Evolutionary conservation across 768 basidiomycete genomes (phyloP), one percentile per base, ranked within the genome.

Genomic region (Suillus subluteus): DNA sequence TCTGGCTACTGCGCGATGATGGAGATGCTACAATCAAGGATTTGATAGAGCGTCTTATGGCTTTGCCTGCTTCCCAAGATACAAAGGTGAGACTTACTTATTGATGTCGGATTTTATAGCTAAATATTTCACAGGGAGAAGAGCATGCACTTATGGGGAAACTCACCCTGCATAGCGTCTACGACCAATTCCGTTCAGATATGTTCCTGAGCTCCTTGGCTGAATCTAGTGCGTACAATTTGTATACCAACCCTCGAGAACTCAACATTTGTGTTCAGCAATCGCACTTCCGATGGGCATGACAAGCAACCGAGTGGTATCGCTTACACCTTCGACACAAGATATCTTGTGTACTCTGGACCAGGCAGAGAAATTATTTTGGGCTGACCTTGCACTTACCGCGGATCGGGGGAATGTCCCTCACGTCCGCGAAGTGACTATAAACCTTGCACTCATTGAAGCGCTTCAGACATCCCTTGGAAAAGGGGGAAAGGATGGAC

Each of bases 201-300:
- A 92, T 98, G 81, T 92, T 96, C 74, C 81, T 98, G 66, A 95
- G 91, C 73, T 96, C 96, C 21, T 80, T 98, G 30, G 86, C 91
- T 0, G 97, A 99, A 75, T 97, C 97, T 1, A 90, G 96, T 97
- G 72, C 43, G 94, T 79, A n/a, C 43, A 26, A 58, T 58, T 50
- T 52, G 66, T 37, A 56, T 62, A 7, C 21, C 3, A 32, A 40
- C 41, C 6, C 5, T 18, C 13, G 9, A 41, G 35, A 23, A 16
- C 41, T 78, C n/a, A 61, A 66, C 38, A 12, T 62, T 66, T 72
- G 6, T 58, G 65, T 23, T 41, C 68, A 98, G 92, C 92, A 30
- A 91, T 97, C 67, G 88, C 94, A 4, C 83, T 95, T 65, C 94
- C 94, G 0, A 89, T 94, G 87, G 89, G 91, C 0, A 88, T 91